Evolutionary conservation across 192 early-diverging fungal genomes (phyloP).

Genomic region (Umbelopsis ramanniana): DNA sequence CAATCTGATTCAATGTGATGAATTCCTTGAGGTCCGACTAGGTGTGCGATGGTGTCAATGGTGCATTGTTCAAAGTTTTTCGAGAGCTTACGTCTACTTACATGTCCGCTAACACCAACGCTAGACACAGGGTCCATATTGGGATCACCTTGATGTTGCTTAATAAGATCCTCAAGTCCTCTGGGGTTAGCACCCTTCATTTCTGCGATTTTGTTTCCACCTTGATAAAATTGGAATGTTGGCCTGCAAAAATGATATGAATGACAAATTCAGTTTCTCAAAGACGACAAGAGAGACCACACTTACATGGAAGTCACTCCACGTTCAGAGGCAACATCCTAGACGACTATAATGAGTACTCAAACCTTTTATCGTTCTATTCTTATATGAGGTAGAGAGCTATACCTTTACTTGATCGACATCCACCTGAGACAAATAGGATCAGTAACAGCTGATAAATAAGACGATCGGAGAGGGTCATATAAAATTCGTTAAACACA

Average conservation of each 20-base stretch:
- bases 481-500: slow-evolving; percentile 29
- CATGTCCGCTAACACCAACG: slow-evolving; percentile 52
- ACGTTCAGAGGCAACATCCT: slow-evolving; percentile 46
- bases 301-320: slow-evolving; percentile 54
- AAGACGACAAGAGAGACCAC: not conserved
- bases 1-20: slow-evolving; percentile 72
- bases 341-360: slow-evolving; percentile 1
- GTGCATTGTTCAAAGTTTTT: no score
- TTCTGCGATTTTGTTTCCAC: slow-evolving; percentile 74
- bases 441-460: slow-evolving; percentile 6
- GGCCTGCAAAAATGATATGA: slow-evolving; percentile 61
- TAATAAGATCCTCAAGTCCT: slow-evolving; percentile 71
- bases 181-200: slow-evolving; percentile 80
- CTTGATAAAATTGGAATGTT: slow-evolving; percentile 84
- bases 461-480: not conserved
- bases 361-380: not conserved
- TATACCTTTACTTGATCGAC: slow-evolving; percentile 27
- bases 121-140: slow-evolving; percentile 26
- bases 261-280: not conserved
- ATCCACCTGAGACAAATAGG: slow-evolving; percentile 30
- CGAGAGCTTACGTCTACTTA: slow-evolving; percentile 21
- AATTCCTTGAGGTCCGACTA: slow-evolving; percentile 66
- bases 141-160: slow-evolving; percentile 59
- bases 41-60: no score
- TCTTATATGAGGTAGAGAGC: not conserved